Conservation (phyloP, 176 grass and related monocot species). For the Cocos nucifera region DNA sequence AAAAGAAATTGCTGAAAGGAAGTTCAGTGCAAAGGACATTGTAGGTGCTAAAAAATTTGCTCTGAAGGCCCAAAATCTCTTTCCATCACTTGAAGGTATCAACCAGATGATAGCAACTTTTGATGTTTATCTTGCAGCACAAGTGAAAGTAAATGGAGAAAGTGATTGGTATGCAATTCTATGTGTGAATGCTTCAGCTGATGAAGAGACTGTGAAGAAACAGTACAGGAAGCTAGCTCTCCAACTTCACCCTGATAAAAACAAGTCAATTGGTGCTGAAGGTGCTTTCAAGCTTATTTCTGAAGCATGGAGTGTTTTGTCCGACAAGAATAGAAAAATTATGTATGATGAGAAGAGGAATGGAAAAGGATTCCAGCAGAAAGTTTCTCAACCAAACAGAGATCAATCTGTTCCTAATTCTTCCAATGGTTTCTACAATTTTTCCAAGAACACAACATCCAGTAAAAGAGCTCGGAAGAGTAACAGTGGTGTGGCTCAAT, state of each 20-base stretch:
- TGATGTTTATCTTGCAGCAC: slow-evolving; percentile 50
- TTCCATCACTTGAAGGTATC: slow-evolving; percentile 47
- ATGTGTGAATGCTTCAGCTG: slow-evolving; percentile 22
- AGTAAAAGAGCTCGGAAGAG: slow-evolving; percentile 33
- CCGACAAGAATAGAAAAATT: slow-evolving; percentile 46
- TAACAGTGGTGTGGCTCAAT: neutral
- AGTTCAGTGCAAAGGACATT: slow-evolving; percentile 32
- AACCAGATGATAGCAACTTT: slow-evolving; percentile 60
- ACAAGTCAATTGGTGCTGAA: slow-evolving; percentile 60
- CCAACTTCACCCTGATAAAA: slow-evolving; percentile 61
- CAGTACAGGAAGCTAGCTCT: slow-evolving; percentile 60
- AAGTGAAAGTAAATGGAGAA: slow-evolving; percentile 46
- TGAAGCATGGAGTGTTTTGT: slow-evolving; percentile 61
- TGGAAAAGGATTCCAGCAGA: neutral
- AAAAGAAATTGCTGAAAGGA: slow-evolving; percentile 43
- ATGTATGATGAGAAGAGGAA: slow-evolving; percentile 45
- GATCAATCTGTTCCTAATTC: slow-evolving; percentile 20
- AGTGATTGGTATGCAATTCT: slow-evolving; percentile 72
- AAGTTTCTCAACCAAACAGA: slow-evolving; percentile 1
- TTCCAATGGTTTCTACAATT: slow-evolving; percentile 31
- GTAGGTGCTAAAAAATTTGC: slow-evolving; percentile 49
- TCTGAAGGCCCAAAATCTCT: slow-evolving; percentile 46
- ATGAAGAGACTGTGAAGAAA: slow-evolving; percentile 66
- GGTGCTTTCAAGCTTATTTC: slow-evolving; percentile 66
- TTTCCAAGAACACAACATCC: slow-evolving; percentile 13